These are phyloP conservation scores for Megacollybia marginata DNA, from an alignment of 768 basidiomycete genomes.

Conservation along the genomic window DNA sequence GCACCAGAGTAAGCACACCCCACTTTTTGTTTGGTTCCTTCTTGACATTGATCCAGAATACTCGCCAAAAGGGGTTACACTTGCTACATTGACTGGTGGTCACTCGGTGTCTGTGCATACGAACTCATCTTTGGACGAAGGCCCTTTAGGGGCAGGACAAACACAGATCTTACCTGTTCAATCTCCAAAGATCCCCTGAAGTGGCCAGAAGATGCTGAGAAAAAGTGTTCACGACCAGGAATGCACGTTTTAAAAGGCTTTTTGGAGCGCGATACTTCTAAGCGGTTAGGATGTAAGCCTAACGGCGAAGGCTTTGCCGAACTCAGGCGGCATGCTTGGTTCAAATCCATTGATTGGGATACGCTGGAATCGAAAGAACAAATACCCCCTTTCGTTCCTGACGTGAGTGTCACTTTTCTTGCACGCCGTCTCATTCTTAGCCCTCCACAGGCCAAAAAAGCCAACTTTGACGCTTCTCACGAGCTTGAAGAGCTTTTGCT, in stretches of 20 bases:
- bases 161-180: slow-evolving; percentile 85
- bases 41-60: slow-evolving; percentile 37
- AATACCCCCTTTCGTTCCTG: slow-evolving; percentile 82
- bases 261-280: slow-evolving; percentile 76
- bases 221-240: slow-evolving; percentile 68
- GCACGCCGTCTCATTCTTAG: slow-evolving; percentile 6
- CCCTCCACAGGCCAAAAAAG: slow-evolving; percentile 79
- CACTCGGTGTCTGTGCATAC: slow-evolving; percentile 87
- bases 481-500: slow-evolving; percentile 93
- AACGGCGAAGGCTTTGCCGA: slow-evolving; percentile 76
- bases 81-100: slow-evolving; percentile 96
- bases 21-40: background rate
- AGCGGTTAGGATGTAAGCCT: slow-evolving; percentile 77
- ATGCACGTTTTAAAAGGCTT: slow-evolving; percentile 75
- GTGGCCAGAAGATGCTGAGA: slow-evolving; percentile 87
- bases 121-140: slow-evolving; percentile 89
- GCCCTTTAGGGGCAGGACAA: slow-evolving; percentile 91
- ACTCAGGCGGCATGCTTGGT: slow-evolving; percentile 79
- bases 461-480: slow-evolving; percentile 98
- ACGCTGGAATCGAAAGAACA: slow-evolving; percentile 71
- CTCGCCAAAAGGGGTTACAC: slow-evolving; percentile 91
- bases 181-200: slow-evolving; percentile 82
- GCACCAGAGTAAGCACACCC: slow-evolving; percentile 59
- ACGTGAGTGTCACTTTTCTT: slow-evolving; percentile 40
- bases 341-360: slow-evolving; percentile 84